Evolutionary conservation across 768 basidiomycete species (phyloP).

Genomic region (Boletus rufocinnamomeus): DNA sequence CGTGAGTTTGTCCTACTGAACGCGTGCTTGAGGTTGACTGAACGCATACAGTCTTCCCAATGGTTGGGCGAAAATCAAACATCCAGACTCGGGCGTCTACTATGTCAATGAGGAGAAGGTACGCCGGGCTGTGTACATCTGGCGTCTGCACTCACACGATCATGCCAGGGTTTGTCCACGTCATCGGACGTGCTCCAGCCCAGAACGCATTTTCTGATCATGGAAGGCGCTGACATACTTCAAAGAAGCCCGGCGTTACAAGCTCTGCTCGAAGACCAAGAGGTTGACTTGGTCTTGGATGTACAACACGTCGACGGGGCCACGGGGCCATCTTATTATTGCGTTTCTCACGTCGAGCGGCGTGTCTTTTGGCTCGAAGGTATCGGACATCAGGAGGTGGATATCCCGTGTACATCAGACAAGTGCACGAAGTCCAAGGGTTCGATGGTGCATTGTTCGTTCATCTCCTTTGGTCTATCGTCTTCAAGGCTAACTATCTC

Average conservation of each 20-base stretch:
- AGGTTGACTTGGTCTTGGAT: constrained; percentile 23
- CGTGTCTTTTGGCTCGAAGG: constrained; percentile 34
- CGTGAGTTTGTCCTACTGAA: constrained; percentile 13
- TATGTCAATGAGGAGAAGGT: constrained; percentile 37
- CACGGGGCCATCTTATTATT: constrained; percentile 25
- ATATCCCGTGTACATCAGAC: constrained; percentile 26
- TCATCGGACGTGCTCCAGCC: constrained; percentile 12
- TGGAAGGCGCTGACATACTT: constrained; percentile 16
- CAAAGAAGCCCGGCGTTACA: constrained; percentile 5
- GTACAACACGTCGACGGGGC: neutral
- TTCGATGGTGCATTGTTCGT: constrained; percentile 30
- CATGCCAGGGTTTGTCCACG: constrained; percentile 16
- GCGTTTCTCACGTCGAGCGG: constrained; percentile 31
- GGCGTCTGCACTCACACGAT: neutral
- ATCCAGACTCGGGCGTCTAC: constrained; percentile 37
- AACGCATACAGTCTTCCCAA: constrained; percentile 8
- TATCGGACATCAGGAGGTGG: constrained; percentile 21
- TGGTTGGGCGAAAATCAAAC: constrained; percentile 33
- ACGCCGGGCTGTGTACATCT: neutral
- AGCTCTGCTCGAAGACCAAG: constrained; percentile 10
- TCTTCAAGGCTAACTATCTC: constrained; percentile 1
- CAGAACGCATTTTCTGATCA: constrained; percentile 7
- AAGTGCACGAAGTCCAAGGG: constrained; percentile 11
- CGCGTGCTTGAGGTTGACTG: constrained; percentile 1
- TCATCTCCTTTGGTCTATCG: neutral